Conservation (phyloP, 306 rosid species). For the Cicer arietinum region DNA sequence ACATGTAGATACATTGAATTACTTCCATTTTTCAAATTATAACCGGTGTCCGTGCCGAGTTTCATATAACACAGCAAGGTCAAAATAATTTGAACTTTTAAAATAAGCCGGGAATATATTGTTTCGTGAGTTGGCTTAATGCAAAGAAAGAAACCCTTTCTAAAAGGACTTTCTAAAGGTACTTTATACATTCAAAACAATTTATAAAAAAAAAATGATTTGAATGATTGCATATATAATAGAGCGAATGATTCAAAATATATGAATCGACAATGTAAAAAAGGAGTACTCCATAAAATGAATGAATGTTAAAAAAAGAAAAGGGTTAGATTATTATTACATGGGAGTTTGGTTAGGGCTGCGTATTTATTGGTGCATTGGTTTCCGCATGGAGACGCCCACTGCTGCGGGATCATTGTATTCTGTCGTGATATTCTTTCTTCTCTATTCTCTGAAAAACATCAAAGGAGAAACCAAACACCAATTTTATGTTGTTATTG, state of each 20-base stretch:
- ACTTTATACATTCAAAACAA: neutral
- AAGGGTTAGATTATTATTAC: constrained; percentile 33
- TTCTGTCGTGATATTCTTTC: neutral
- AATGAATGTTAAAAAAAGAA: neutral
- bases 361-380: constrained; percentile 82
- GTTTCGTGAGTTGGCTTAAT: no score
- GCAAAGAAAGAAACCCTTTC: no score
- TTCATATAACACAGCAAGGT: no score
- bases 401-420: constrained; percentile 58
- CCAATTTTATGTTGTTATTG: neutral
- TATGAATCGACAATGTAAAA: no score
- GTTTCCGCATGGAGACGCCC: constrained; percentile 79
- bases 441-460: neutral
- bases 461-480: neutral
- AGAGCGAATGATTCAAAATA: no score
- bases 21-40: no score
- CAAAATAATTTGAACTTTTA: no score
- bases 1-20: neutral
- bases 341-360: constrained; percentile 78
- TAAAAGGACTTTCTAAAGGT: neutral
- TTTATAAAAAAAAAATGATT: neutral
- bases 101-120: no score
- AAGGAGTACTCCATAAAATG: neutral
- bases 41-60: no score
- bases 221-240: neutral